Percentiles rank a stretch among this genome's conserved stretches.
These are phyloP conservation scores for Hanseniaspora valbyensis DNA, from an alignment of 805 yeast genomes.

Conservation along the genomic window DNA sequence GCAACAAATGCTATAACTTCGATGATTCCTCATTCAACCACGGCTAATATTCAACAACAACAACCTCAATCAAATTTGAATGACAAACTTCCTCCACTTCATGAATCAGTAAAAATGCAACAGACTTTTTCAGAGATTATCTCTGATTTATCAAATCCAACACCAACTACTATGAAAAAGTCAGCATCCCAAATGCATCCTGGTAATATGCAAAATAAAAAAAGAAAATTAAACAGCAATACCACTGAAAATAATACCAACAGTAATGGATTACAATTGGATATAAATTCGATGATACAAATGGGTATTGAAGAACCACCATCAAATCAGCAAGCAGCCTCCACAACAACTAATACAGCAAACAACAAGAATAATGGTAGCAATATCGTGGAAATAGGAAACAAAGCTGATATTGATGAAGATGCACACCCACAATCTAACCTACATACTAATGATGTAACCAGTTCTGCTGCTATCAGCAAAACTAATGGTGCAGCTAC, in stretches of 20 bases:
- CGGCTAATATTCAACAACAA: not conserved
- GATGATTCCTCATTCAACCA: not conserved
- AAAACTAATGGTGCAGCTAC: not conserved
- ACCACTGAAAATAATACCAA: not conserved
- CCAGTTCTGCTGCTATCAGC: too few species aligned
- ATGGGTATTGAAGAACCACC: not conserved
- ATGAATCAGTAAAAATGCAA: slow-evolving; percentile 13
- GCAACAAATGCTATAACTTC: not conserved
- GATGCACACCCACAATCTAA: not conserved
- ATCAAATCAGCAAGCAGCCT: too few species aligned
- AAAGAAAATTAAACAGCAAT: not conserved
- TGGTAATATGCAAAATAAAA: not conserved
- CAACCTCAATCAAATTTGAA: not conserved
- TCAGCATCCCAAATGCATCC: not conserved
- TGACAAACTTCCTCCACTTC: slow-evolving; percentile 6
- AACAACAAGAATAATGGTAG: too few species aligned
- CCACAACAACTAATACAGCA: too few species aligned
- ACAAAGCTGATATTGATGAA: not conserved
- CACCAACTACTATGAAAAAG: slow-evolving; percentile 3
- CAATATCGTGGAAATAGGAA: not conserved
- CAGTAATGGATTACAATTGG: not conserved
- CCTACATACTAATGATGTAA: too few species aligned
- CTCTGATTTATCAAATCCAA: slow-evolving; percentile 14
- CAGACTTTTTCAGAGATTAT: slow-evolving; percentile 15
- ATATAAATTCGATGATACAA: slow-evolving; percentile 1